Conservation (phyloP, 768 basidiomycete genomes). For the Daedaleopsis sinensis region DNA sequence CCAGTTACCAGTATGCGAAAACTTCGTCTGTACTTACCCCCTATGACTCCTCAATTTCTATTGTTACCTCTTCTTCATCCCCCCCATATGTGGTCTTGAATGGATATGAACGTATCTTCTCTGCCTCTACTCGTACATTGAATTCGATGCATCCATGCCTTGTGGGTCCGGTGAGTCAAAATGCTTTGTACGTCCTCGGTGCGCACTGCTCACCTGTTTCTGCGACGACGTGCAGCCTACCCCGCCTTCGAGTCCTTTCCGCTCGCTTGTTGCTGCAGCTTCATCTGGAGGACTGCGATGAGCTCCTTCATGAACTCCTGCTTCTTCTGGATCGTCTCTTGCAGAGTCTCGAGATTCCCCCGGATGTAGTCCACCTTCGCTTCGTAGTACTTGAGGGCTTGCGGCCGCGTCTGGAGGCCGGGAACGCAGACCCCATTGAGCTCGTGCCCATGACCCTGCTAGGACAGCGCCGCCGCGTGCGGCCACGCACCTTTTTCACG, state of each 20-base stretch:
- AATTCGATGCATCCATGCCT: conserved; percentile 3
- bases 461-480: too few relatives aligned
- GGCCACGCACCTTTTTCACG: conserved; percentile 78
- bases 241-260: conserved; percentile 17
- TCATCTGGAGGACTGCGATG: conserved; percentile 32
- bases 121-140: conserved; percentile 13
- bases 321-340: conserved; percentile 89
- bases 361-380: conserved; percentile 82
- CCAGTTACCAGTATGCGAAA: conserved; percentile 9
- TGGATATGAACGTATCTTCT: conserved; percentile 2
- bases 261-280: conserved; percentile 20
- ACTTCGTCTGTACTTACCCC: neutral
- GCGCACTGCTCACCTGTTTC: neutral
- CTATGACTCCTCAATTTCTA: conserved; percentile 4
- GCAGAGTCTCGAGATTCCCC: conserved; percentile 81
- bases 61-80: neutral
- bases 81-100: neutral
- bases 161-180: neutral
- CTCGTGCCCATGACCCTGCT: too few relatives aligned
- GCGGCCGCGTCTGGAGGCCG: conserved; percentile 66
- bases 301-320: conserved; percentile 85
- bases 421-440: neutral
- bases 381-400: conserved; percentile 82
- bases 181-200: neutral
- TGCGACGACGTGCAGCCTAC: neutral